Percentiles rank a stretch among this genome's conserved stretches.
These are phyloP conservation scores for Scedosporium dehoogii DNA, from an alignment of 2,329 filamentous ascomycete species.

Conservation along the genomic window DNA sequence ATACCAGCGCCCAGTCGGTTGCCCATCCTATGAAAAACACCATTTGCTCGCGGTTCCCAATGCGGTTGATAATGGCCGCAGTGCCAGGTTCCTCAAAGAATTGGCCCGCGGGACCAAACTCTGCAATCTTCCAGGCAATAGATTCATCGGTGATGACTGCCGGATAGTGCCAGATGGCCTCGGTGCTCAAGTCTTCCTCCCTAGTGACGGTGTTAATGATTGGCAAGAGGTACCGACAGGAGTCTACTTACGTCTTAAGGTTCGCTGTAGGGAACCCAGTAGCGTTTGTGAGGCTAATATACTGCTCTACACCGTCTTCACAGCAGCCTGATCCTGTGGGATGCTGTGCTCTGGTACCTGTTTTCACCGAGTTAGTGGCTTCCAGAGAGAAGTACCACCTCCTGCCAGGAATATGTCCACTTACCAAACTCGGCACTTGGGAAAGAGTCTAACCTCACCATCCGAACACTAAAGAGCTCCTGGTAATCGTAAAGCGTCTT, in stretches of 20 bases:
- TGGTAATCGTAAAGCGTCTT: conserved; percentile 47
- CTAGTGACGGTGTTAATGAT: conserved; percentile 8
- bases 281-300: conserved; percentile 41
- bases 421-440: conserved; percentile 40
- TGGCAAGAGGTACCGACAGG: neutral
- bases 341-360: neutral
- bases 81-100: conserved; percentile 26
- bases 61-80: conserved; percentile 51
- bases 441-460: conserved; percentile 50
- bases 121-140: conserved; percentile 42
- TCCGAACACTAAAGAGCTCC: conserved; percentile 43
- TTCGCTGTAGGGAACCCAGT: conserved; percentile 44
- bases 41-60: conserved; percentile 46
- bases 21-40: conserved; percentile 47
- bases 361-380: neutral
- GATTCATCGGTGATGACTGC: conserved; percentile 42
- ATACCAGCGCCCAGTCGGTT: conserved; percentile 33
- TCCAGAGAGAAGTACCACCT: neutral
- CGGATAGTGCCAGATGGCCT: conserved; percentile 49
- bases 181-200: conserved; percentile 34
- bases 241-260: conserved; percentile 28
- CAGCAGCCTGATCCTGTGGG: conserved; percentile 31
- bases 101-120: conserved; percentile 34
- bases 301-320: conserved; percentile 35
- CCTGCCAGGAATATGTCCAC: conserved; percentile 5